Percentiles rank a stretch among this genome's conserved stretches.
Evolutionary conservation across 768 basidiomycete genomes (phyloP).

Genomic region (Rhodotorula graminis): DNA sequence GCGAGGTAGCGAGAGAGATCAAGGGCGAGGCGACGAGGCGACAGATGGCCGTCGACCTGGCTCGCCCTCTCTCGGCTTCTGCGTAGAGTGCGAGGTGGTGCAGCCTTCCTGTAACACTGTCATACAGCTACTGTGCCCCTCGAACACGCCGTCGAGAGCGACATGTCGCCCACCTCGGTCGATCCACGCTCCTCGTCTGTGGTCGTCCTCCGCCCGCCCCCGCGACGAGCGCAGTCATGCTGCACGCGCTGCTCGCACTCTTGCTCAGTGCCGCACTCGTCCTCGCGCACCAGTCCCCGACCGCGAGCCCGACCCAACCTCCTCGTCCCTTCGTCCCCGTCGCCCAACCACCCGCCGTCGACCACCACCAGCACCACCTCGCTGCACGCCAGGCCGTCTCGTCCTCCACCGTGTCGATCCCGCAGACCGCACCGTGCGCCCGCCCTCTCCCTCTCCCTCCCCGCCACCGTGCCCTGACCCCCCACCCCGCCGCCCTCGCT

Average conservation of each 20-base stretch:
- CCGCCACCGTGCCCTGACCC: background rate
- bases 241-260: background rate
- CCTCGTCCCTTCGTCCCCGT: background rate
- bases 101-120: too few species aligned
- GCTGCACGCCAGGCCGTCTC: background rate
- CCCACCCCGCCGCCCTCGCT: too few species aligned
- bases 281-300: background rate
- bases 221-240: background rate
- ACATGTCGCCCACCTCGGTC: too few species aligned
- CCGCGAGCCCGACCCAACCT: background rate
- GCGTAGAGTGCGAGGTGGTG: too few species aligned
- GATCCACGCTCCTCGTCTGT: too few species aligned
- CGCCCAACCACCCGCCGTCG: background rate
- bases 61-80: too few species aligned
- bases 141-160: too few species aligned
- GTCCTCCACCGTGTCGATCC: background rate
- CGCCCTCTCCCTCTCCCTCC: background rate
- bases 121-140: too few species aligned
- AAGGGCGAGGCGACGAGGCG: too few species aligned
- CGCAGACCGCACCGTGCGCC: slow-evolving; percentile 1
- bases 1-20: too few species aligned
- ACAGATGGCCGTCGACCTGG: too few species aligned
- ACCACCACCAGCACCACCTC: background rate
- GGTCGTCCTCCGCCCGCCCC: background rate
- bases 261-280: background rate